Conservation (phyloP, 2,329 filamentous ascomycete species). For the Moelleriella libera region DNA sequence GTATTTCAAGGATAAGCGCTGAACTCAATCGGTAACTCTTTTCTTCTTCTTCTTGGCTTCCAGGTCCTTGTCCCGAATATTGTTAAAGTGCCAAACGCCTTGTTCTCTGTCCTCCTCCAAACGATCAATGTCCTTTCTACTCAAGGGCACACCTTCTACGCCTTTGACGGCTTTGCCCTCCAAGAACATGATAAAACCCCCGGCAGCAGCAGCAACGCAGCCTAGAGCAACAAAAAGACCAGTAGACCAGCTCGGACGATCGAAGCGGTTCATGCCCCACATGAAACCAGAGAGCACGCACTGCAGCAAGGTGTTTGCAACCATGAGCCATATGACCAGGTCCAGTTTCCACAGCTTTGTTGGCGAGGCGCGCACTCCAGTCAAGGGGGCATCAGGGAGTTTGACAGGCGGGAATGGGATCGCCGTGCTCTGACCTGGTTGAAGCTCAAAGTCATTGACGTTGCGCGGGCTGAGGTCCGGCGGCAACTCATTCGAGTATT, state of each 20-base stretch:
- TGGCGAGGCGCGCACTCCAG: constrained; percentile 52
- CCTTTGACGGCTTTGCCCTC: constrained; percentile 61
- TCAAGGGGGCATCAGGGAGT: constrained; percentile 54
- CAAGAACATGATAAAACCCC: constrained; percentile 54
- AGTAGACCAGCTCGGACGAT: constrained; percentile 67
- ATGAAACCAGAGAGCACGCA: constrained; percentile 61
- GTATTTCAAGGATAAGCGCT: too few species aligned
- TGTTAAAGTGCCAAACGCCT: constrained; percentile 41
- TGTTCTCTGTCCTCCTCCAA: constrained; percentile 37
- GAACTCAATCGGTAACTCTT: not conserved
- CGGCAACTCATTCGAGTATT: constrained; percentile 47
- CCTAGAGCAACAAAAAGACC: constrained; percentile 66
- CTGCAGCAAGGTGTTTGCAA: constrained; percentile 69
- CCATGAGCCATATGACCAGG: constrained; percentile 64
- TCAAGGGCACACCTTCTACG: constrained; percentile 56
- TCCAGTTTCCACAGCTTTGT: constrained; percentile 66
- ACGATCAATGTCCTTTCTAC: constrained; percentile 35
- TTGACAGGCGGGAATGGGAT: constrained; percentile 51
- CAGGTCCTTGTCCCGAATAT: constrained; percentile 21
- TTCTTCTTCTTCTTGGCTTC: constrained; percentile 5
- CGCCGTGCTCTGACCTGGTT: constrained; percentile 17
- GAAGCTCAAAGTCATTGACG: constrained; percentile 24
- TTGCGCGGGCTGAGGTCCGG: constrained; percentile 37
- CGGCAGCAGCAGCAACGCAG: constrained; percentile 53
- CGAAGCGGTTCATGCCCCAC: constrained; percentile 64